Evolutionary conservation across 495 filamentous ascomycete genomes (phyloP).

Genomic region (Monascus purpureus): DNA sequence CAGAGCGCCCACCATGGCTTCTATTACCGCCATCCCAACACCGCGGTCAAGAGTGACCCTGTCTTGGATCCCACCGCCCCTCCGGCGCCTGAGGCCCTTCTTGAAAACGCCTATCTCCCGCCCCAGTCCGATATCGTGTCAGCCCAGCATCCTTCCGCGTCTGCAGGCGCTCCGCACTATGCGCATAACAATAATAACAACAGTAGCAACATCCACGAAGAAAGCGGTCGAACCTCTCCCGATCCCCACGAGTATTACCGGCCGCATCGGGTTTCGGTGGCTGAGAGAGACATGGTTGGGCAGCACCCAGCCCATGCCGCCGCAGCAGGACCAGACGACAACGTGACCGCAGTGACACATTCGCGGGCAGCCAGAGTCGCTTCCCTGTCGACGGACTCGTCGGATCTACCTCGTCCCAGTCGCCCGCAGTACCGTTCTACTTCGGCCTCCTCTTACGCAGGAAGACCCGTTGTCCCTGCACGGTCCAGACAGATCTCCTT

Average conservation of each 20-base stretch:
- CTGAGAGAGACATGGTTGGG: slow-evolving; percentile 9
- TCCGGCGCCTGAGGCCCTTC: too few species aligned
- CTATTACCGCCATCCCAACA: slow-evolving; percentile 10
- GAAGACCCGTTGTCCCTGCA: slow-evolving; percentile 6
- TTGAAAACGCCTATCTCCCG: slow-evolving; percentile 14
- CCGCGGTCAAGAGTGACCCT: too few species aligned
- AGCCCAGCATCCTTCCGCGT: slow-evolving; percentile 11
- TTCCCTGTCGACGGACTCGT: slow-evolving; percentile 14
- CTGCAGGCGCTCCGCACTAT: slow-evolving; percentile 10
- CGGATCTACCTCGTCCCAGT: slow-evolving; percentile 13
- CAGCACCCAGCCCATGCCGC: slow-evolving; percentile 13
- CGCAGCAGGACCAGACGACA: slow-evolving; percentile 11
- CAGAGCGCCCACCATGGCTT: slow-evolving; percentile 17
- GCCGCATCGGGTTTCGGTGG: slow-evolving; percentile 14
- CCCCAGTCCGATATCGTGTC: slow-evolving; percentile 10
- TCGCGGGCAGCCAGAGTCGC: slow-evolving; percentile 11
- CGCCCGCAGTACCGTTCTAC: slow-evolving; percentile 18
- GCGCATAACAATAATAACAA: slow-evolving; percentile 4
- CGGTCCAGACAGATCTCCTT: slow-evolving; percentile 37
- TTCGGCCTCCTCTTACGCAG: slow-evolving; percentile 16
- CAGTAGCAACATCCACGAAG: slow-evolving; percentile 1
- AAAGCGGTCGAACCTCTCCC: slow-evolving; percentile 22
- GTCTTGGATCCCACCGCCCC: too few species aligned
- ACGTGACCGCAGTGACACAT: slow-evolving; percentile 9
- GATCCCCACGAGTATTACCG: slow-evolving; percentile 43